Conservation (phyloP, 306 rosid species). For the Nissolia schottii region DNA sequence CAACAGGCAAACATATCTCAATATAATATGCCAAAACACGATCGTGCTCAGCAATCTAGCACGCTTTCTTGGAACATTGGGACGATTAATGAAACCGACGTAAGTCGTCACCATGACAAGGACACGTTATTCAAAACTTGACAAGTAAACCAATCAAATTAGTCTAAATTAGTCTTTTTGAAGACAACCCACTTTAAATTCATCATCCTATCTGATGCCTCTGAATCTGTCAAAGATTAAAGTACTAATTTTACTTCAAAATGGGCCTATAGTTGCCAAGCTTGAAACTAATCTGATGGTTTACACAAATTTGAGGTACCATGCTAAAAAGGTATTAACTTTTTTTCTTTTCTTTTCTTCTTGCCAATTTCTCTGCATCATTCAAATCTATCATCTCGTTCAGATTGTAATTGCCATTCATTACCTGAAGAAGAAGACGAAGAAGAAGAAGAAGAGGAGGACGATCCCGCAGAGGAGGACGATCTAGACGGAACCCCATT, state of each 20-base stretch:
- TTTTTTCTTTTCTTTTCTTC: not conserved
- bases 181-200: too few species aligned
- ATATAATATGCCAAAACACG: not conserved
- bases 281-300: too few species aligned
- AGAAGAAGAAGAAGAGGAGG: conserved; percentile 28
- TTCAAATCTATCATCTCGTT: not conserved
- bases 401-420: not conserved
- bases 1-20: conserved; percentile 11
- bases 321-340: not conserved
- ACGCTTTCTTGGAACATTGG: not conserved
- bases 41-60: not conserved
- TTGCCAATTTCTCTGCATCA: not conserved
- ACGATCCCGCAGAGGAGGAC: conserved; percentile 22
- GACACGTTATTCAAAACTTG: conserved; percentile 3
- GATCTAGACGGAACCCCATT: conserved; percentile 71
- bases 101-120: too few species aligned
- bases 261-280: too few species aligned
- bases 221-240: too few species aligned
- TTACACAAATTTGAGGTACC: too few species aligned
- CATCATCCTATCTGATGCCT: too few species aligned
- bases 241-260: too few species aligned
- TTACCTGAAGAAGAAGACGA: conserved; percentile 60
- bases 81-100: too few species aligned
- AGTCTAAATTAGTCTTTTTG: too few species aligned
- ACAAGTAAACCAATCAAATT: too few species aligned